Percentiles rank a stretch among this genome's conserved stretches.
Conservation (phyloP, 306 rosid species). For the Corylus heterophylla region DNA sequence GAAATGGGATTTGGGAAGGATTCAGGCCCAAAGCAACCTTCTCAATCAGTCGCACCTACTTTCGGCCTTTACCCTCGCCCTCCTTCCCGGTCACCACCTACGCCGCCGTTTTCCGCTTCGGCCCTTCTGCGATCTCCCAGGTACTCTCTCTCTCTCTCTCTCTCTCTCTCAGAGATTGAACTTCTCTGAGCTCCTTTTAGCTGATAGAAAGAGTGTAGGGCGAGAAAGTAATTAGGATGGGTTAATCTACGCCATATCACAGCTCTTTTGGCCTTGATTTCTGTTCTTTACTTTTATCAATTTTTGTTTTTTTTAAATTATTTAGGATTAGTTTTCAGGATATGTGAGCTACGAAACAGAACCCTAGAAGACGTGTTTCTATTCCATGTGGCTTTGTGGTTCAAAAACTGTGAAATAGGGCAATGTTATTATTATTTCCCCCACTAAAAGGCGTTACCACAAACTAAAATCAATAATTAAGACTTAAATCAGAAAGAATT, state of each 20-base stretch:
- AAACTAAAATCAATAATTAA: neutral
- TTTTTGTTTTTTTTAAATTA: neutral
- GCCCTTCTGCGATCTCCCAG: conserved; percentile 34
- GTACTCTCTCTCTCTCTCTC: conserved; percentile 8
- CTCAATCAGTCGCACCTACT: conserved; percentile 23
- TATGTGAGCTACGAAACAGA: neutral
- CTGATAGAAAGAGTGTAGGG: neutral
- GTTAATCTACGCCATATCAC: neutral
- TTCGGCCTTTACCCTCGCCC: conserved; percentile 45
- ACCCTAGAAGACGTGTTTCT: neutral
- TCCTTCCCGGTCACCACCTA: conserved; percentile 28
- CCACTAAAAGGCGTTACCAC: neutral
- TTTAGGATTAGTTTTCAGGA: neutral
- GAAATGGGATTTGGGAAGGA: conserved; percentile 47
- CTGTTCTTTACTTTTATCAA: neutral
- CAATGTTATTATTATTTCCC: too few species aligned
- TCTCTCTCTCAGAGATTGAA: neutral
- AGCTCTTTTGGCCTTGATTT: neutral
- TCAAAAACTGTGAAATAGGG: too few species aligned
- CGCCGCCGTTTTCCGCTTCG: conserved; percentile 13
- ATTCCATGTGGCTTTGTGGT: too few species aligned
- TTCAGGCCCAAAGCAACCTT: conserved; percentile 58
- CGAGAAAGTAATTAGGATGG: neutral
- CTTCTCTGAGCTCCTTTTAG: neutral
- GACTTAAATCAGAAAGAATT: neutral